Percentiles rank a stretch among this genome's conserved stretches.
These are phyloP conservation scores for Tephrocybe sp. DNA, from an alignment of 768 basidiomycete species.

Conservation along the genomic window DNA sequence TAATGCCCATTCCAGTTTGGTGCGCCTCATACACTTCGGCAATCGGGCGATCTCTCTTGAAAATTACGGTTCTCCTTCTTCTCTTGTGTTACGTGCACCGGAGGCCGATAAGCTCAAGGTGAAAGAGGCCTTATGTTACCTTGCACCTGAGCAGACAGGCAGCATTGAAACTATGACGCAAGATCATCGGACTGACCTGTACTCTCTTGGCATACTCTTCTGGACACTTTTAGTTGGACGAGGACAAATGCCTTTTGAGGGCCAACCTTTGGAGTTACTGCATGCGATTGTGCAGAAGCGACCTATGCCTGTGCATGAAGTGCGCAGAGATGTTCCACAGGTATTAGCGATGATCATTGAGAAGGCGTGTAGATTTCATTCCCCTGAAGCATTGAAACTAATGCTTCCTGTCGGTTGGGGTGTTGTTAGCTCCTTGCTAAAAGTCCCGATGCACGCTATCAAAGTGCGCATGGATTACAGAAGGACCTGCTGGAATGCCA, in stretches of 20 bases:
- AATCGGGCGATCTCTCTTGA: constrained; percentile 73
- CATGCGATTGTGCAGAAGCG: constrained; percentile 71
- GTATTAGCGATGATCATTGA: constrained; percentile 70
- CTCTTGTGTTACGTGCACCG: constrained; percentile 58
- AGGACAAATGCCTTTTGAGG: constrained; percentile 62
- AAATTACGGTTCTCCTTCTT: constrained; percentile 68
- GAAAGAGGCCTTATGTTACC: constrained; percentile 72
- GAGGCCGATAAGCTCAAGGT: constrained; percentile 70
- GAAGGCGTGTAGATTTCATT: constrained; percentile 38
- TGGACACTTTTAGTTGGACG: constrained; percentile 75
- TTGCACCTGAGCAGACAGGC: constrained; percentile 76
- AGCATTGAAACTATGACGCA: constrained; percentile 69
- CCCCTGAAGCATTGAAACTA: neutral
- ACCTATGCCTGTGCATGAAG: constrained; percentile 74
- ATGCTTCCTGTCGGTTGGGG: constrained; percentile 7
- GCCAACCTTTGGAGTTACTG: constrained; percentile 58
- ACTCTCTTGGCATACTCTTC: constrained; percentile 69
- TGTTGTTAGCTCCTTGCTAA: constrained; percentile 57
- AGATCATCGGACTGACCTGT: constrained; percentile 73
- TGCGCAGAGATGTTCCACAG: constrained; percentile 68
- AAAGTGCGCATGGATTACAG: constrained; percentile 69
- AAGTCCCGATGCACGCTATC: constrained; percentile 65
- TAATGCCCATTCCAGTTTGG: constrained; percentile 65
- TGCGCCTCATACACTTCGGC: constrained; percentile 71
- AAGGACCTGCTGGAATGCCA: constrained; percentile 69